Conservation (phyloP, 169 alveolate species). For the Cryptosporidium canis region DNA sequence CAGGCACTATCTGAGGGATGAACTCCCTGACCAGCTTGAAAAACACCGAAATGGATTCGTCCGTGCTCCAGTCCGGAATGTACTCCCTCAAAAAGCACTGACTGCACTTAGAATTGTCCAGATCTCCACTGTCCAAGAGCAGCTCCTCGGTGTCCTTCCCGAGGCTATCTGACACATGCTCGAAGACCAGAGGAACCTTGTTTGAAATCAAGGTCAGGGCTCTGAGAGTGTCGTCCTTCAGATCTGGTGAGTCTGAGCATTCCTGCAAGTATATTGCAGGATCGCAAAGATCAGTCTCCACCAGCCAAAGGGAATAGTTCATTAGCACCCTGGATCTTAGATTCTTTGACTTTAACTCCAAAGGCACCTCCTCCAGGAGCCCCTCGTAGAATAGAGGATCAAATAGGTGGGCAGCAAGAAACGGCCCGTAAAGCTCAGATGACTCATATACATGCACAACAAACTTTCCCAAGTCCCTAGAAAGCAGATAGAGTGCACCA, state of each 20-base stretch:
- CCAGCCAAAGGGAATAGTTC: constrained; percentile 49
- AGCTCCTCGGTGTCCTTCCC: background rate
- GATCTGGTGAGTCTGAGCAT: constrained; percentile 29
- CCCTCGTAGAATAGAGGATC: constrained; percentile 68
- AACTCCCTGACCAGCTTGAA: constrained; percentile 38
- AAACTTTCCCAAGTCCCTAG: constrained; percentile 24
- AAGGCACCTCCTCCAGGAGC: constrained; percentile 24
- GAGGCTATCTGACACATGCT: constrained; percentile 17
- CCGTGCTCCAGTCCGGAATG: constrained; percentile 31
- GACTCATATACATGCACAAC: constrained; percentile 38
- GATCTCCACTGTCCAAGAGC: background rate
- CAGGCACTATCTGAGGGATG: constrained; percentile 30
- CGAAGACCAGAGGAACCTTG: constrained; percentile 35
- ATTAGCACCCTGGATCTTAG: constrained; percentile 55
- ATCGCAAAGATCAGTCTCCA: constrained; percentile 69
- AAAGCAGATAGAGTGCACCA: constrained; percentile 57
- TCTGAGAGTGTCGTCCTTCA: background rate
- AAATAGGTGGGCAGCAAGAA: constrained; percentile 46
- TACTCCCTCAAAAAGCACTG: constrained; percentile 23
- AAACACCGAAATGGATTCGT: constrained; percentile 52
- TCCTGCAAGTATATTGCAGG: constrained; percentile 70
- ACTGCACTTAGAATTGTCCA: background rate
- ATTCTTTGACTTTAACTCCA: constrained; percentile 47
- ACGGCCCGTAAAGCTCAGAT: constrained; percentile 52
- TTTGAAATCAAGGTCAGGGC: constrained; percentile 35